phyloP scores from a whole-genome alignment of 371 early-diverging fungal species.

The Mortierella sp. region DNA sequence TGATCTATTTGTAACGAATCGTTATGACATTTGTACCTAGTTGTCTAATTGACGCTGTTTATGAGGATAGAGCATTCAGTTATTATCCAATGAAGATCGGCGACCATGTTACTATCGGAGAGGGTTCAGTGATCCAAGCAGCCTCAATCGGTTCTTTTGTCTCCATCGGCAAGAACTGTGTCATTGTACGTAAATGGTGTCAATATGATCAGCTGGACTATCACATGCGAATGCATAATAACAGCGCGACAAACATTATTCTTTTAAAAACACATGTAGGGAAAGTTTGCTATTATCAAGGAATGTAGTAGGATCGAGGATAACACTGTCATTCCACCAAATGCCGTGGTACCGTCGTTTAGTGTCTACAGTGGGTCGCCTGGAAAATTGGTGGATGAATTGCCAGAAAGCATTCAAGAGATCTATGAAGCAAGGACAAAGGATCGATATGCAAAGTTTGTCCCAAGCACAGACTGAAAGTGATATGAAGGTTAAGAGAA shows the following conservation, averaged over 20 bases:
- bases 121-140: slow-evolving; percentile 91
- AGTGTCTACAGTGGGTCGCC: slow-evolving; percentile 88
- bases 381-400: slow-evolving; percentile 80
- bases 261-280: slow-evolving; percentile 61
- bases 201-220: background rate
- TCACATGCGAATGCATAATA: background rate
- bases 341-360: slow-evolving; percentile 92
- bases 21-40: background rate
- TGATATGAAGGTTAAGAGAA: background rate
- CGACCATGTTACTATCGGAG: slow-evolving; percentile 92
- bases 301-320: slow-evolving; percentile 93
- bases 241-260: background rate
- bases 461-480: slow-evolving; percentile 58
- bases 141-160: slow-evolving; percentile 94
- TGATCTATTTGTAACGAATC: background rate
- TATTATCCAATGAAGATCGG: slow-evolving; percentile 98
- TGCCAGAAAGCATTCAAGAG: slow-evolving; percentile 90
- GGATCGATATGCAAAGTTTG: slow-evolving; percentile 83
- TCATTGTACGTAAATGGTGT: slow-evolving; percentile 79
- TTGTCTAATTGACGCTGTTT: background rate
- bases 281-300: slow-evolving; percentile 95
- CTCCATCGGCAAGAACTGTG: slow-evolving; percentile 92
- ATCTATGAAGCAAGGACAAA: slow-evolving; percentile 79
- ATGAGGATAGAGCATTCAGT: slow-evolving; percentile 69
- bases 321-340: slow-evolving; percentile 91